Conservation (phyloP, 2,329 filamentous ascomycete species). For the Atkinsonella texensis region DNA sequence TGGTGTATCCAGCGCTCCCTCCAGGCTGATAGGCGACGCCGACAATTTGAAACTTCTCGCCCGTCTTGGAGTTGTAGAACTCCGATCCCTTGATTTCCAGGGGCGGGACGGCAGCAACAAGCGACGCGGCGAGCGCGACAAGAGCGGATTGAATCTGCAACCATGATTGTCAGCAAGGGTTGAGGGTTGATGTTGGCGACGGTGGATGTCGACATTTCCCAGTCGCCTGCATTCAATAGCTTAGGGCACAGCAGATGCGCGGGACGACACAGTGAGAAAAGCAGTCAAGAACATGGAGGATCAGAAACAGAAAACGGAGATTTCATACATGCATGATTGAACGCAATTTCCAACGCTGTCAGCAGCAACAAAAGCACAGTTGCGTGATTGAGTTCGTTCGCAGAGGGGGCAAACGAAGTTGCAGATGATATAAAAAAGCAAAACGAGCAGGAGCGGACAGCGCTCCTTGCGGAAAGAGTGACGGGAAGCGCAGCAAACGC, state of each 20-base stretch:
- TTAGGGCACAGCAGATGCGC: neutral
- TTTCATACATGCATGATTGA: constrained; percentile 12
- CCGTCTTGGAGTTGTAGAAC: constrained; percentile 47
- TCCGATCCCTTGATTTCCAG: constrained; percentile 44
- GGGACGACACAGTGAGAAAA: neutral
- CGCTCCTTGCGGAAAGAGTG: constrained; percentile 9
- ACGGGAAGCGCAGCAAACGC: constrained; percentile 12
- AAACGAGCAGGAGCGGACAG: constrained; percentile 1
- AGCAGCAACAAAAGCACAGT: constrained; percentile 1
- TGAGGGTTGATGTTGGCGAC: neutral
- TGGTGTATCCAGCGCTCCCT: constrained; percentile 48
- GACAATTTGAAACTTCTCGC: constrained; percentile 52
- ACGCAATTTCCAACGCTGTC: neutral
- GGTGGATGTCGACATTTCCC: neutral
- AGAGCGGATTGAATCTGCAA: constrained; percentile 30
- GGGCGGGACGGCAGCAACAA: constrained; percentile 43
- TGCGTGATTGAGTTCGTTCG: neutral
- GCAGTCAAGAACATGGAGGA: too few species aligned
- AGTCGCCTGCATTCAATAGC: neutral
- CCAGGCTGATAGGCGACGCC: constrained; percentile 60
- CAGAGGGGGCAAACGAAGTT: neutral
- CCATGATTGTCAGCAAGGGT: constrained; percentile 4
- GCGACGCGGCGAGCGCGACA: constrained; percentile 39
- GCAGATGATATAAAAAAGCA: neutral
- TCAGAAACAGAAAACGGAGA: neutral